These are phyloP conservation scores for Coniochaeta sp. DNA, from an alignment of 2,329 filamentous ascomycete genomes.

Conservation along the genomic window DNA sequence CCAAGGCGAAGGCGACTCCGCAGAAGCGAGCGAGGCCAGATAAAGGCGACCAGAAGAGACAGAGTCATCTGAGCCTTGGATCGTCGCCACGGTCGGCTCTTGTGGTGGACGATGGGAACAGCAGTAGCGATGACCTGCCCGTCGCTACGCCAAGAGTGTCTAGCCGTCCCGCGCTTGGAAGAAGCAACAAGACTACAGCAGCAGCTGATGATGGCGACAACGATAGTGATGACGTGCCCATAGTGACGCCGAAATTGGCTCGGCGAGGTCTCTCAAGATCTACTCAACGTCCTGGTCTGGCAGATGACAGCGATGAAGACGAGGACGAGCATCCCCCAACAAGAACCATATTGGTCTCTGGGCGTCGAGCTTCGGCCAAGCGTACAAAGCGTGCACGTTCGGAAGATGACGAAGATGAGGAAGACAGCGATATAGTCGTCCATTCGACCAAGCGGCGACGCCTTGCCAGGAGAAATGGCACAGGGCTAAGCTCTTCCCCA, in stretches of 20 bases:
- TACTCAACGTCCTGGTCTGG: neutral
- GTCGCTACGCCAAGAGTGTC: neutral
- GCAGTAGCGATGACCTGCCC: constrained; percentile 10
- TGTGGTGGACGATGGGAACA: neutral
- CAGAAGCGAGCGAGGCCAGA: neutral
- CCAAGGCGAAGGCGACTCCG: constrained; percentile 4
- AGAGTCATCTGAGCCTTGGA: neutral
- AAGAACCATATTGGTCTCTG: neutral
- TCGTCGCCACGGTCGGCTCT: neutral
- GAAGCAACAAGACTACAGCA: neutral
- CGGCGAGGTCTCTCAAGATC: neutral
- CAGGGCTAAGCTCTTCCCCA: neutral
- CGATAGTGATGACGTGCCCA: constrained; percentile 9
- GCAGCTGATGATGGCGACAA: constrained; percentile 2
- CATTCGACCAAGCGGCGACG: constrained; percentile 10
- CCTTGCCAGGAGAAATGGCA: constrained; percentile 3
- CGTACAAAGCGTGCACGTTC: constrained; percentile 2
- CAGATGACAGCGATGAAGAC: constrained; percentile 10
- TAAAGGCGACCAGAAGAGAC: neutral
- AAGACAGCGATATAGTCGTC: constrained; percentile 3
- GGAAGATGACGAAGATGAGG: neutral
- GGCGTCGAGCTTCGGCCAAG: neutral
- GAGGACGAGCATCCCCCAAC: neutral
- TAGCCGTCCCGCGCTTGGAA: neutral
- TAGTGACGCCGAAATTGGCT: neutral